phyloP scores from a whole-genome alignment of 23 red algal genomes.

The Chondrus crispus region DNA sequence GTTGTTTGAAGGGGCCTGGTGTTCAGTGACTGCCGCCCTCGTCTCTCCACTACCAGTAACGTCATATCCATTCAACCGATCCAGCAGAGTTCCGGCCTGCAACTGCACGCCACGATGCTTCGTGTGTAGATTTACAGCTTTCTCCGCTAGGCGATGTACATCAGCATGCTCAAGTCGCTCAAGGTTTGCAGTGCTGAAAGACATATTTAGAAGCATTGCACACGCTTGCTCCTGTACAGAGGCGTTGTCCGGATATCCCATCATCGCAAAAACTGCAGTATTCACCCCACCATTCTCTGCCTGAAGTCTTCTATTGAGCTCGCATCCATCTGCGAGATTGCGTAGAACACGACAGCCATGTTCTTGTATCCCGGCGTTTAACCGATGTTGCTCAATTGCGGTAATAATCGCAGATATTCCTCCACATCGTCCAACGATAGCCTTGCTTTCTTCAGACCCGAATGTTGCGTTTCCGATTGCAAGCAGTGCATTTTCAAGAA shows the following conservation, averaged over 20 bases:
- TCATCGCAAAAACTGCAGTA: constrained; percentile 54
- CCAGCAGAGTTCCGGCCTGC: constrained; percentile 50
- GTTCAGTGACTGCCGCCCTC: background rate
- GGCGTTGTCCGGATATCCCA: constrained; percentile 64
- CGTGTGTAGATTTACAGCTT: constrained; percentile 30
- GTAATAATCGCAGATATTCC: constrained; percentile 35
- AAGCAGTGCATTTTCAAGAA: constrained; percentile 57
- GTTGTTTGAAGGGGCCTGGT: too few relatives aligned
- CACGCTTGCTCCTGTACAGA: constrained; percentile 67
- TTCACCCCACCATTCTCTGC: constrained; percentile 51
- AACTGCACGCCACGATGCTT: constrained; percentile 78
- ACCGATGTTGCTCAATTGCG: constrained; percentile 30
- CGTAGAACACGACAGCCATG: constrained; percentile 72
- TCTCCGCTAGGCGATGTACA: constrained; percentile 36
- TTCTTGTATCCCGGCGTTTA: constrained; percentile 43
- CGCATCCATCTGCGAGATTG: constrained; percentile 46
- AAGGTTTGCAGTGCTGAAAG: background rate
- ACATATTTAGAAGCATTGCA: constrained; percentile 59
- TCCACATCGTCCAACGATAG: constrained; percentile 18
- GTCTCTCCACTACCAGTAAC: background rate
- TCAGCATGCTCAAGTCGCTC: constrained; percentile 43
- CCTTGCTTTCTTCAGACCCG: constrained; percentile 49
- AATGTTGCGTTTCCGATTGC: constrained; percentile 77
- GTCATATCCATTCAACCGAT: constrained; percentile 41
- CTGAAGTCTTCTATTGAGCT: constrained; percentile 42